Evolutionary conservation across 805 yeast genomes (phyloP).

Genomic region (Clavispora carvajalis): DNA sequence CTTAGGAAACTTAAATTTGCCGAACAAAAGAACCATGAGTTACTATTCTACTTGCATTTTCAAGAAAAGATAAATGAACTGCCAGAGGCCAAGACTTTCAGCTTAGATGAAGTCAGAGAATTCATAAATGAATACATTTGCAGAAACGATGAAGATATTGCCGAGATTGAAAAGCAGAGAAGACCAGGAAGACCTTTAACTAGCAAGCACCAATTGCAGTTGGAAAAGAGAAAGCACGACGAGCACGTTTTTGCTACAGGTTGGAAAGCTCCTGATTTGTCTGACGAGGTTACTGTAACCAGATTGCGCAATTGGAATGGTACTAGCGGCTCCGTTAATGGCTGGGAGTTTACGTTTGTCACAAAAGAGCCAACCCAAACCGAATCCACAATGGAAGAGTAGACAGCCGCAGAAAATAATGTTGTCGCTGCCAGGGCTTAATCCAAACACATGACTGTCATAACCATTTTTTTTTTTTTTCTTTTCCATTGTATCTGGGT

Average conservation of each 20-base stretch:
- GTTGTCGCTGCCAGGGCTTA: too few species aligned
- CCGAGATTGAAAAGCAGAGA: constrained; percentile 53
- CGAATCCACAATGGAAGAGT: background rate
- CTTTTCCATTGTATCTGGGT: background rate
- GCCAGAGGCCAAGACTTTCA: constrained; percentile 31
- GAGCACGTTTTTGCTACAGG: constrained; percentile 63
- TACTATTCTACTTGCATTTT: constrained; percentile 52
- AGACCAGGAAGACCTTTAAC: constrained; percentile 86
- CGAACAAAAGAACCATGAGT: constrained; percentile 57
- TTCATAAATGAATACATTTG: constrained; percentile 59
- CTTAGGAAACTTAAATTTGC: constrained; percentile 52
- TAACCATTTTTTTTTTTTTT: background rate
- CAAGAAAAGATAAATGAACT: constrained; percentile 41
- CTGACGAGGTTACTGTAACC: constrained; percentile 53
- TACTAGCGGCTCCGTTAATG: constrained; percentile 68
- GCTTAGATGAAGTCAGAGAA: constrained; percentile 52
- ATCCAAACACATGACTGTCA: background rate
- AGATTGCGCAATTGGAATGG: constrained; percentile 75
- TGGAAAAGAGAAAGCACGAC: constrained; percentile 59
- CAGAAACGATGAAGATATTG: constrained; percentile 73
- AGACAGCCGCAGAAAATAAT: background rate
- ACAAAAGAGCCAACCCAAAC: constrained; percentile 15
- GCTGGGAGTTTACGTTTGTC: constrained; percentile 46
- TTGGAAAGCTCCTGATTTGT: constrained; percentile 63
- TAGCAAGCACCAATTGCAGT: constrained; percentile 61